These are phyloP conservation scores for Arctium lappa DNA, from an alignment of 129 eudicot species.

Conservation along the genomic window DNA sequence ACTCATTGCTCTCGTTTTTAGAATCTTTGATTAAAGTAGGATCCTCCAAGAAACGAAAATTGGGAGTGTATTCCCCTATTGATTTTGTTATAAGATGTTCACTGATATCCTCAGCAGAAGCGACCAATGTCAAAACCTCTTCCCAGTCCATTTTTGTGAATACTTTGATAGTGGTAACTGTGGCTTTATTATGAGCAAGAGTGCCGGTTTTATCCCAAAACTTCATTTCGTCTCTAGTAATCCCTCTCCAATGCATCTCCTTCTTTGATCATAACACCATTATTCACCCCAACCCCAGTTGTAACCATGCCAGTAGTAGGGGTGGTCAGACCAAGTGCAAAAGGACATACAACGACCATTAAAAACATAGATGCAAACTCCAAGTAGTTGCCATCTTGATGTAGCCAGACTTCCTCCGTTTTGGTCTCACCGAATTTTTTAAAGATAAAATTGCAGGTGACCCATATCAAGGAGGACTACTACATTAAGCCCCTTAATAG, in stretches of 20 bases:
- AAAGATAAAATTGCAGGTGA: too few species aligned
- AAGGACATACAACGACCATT: constrained; percentile 80
- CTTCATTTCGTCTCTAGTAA: constrained; percentile 64
- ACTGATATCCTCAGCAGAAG: constrained; percentile 92
- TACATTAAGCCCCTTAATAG: too few species aligned
- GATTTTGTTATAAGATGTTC: constrained; percentile 92
- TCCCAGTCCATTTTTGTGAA: constrained; percentile 70
- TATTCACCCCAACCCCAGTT: constrained; percentile 83
- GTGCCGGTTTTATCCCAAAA: constrained; percentile 96
- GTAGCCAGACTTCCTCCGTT: constrained; percentile 44
- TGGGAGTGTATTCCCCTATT: constrained; percentile 69
- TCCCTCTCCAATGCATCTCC: constrained; percentile 94
- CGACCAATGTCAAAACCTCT: constrained; percentile 72
- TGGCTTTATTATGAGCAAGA: constrained; percentile 79
- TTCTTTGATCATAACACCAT: constrained; percentile 84
- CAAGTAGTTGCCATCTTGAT: constrained; percentile 65
- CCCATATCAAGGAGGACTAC: too few species aligned
- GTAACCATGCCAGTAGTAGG: constrained; percentile 96
- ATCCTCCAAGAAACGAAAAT: constrained; percentile 78
- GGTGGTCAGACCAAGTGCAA: constrained; percentile 90
- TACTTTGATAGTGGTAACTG: constrained; percentile 67
- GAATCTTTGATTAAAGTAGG: constrained; percentile 41
- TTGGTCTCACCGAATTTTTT: too few species aligned
- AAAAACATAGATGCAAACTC: constrained; percentile 87
- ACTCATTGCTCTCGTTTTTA: constrained; percentile 22